These are phyloP conservation scores for Sclerotinia glacialis DNA, from an alignment of 2,329 filamentous ascomycete genomes.

Conservation along the genomic window DNA sequence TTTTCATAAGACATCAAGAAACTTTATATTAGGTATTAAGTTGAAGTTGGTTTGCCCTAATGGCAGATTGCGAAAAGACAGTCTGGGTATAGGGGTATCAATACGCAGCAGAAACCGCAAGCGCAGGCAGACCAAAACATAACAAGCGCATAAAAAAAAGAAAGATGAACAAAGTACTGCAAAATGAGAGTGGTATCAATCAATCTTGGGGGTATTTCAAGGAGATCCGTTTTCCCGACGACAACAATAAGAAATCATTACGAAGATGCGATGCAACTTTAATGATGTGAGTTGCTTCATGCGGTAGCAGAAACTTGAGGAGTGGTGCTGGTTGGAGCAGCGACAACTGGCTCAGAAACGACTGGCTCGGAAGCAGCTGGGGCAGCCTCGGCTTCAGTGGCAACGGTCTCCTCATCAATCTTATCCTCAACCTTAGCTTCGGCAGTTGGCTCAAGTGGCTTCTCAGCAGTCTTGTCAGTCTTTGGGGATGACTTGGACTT, in stretches of 20 bases:
- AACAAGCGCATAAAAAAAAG: constrained; percentile 29
- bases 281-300: constrained; percentile 28
- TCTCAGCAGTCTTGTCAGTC: constrained; percentile 48
- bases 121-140: constrained; percentile 29
- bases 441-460: constrained; percentile 37
- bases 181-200: constrained; percentile 42
- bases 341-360: constrained; percentile 29
- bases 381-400: constrained; percentile 36
- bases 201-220: constrained; percentile 42
- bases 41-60: constrained; percentile 38
- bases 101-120: constrained; percentile 39
- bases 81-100: constrained; percentile 44
- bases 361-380: constrained; percentile 30
- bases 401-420: constrained; percentile 32
- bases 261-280: constrained; percentile 19
- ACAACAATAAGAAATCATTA: constrained; percentile 31
- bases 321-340: constrained; percentile 30
- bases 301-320: constrained; percentile 39
- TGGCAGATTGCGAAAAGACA: constrained; percentile 42
- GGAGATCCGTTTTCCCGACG: constrained; percentile 39
- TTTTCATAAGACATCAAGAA: constrained; percentile 28
- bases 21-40: constrained; percentile 42
- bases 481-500: constrained; percentile 41
- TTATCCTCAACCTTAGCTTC: constrained; percentile 26
- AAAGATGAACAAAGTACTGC: constrained; percentile 35